Evolutionary conservation across 257 asterid species (phyloP).

Genomic region (Capsicum baccatum): DNA sequence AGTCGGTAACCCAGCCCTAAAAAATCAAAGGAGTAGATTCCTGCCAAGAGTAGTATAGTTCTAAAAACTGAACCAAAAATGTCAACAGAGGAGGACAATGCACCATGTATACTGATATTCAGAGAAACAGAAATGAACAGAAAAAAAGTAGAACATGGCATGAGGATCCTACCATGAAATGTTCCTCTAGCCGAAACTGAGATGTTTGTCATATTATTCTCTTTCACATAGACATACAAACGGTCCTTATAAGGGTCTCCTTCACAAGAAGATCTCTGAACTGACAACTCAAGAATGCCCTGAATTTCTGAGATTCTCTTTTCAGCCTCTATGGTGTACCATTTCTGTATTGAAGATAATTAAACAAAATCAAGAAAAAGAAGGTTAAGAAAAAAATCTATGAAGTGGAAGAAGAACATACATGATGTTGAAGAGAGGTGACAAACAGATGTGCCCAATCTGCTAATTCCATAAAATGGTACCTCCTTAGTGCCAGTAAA

Average conservation of each 20-base stretch:
- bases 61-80: conserved; percentile 29
- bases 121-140: conserved; percentile 24
- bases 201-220: conserved; percentile 45
- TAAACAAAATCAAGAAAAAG: conserved; percentile 41
- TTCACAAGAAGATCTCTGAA: conserved; percentile 97
- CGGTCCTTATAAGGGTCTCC: conserved; percentile 79
- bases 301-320: conserved; percentile 90
- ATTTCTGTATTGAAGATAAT: conserved; percentile 63
- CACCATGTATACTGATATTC: conserved; percentile 24
- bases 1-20: conserved; percentile 93
- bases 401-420: conserved; percentile 44
- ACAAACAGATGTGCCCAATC: conserved; percentile 99
- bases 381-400: conserved; percentile 34
- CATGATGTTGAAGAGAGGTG: conserved; percentile 80
- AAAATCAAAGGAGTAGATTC: conserved; percentile 79
- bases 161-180: conserved; percentile 34
- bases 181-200: conserved; percentile 68
- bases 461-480: conserved; percentile 94
- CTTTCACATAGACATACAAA: conserved; percentile 74
- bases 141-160: neutral
- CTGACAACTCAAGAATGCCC: conserved; percentile 86
- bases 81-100: conserved; percentile 29
- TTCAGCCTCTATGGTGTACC: conserved; percentile 76
- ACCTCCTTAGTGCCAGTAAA: conserved; percentile 77
- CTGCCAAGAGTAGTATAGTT: conserved; percentile 53